Conservation (phyloP, 306 rosid species). For the Vigna hirtella region DNA sequence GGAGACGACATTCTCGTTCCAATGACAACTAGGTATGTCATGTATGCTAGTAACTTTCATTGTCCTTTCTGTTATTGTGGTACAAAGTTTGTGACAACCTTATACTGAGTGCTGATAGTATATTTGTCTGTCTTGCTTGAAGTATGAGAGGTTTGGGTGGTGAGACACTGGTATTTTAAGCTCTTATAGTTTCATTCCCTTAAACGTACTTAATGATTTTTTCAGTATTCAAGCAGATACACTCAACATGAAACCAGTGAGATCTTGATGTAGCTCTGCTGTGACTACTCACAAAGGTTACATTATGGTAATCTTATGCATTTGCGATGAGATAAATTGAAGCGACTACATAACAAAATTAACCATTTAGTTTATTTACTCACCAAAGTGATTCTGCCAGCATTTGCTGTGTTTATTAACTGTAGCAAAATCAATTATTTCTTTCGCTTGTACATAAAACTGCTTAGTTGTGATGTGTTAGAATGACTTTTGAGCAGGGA, state of each 20-base stretch:
- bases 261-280: slow-evolving; percentile 26
- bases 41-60: slow-evolving; percentile 19
- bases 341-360: no score
- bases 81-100: background rate
- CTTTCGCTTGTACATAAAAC: slow-evolving; percentile 8
- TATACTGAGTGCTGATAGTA: background rate
- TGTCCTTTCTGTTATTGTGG: slow-evolving; percentile 22
- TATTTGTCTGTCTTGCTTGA: background rate
- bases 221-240: slow-evolving; percentile 34
- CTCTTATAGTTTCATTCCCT: background rate
- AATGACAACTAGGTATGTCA: slow-evolving; percentile 73
- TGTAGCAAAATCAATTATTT: background rate
- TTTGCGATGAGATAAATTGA: no score
- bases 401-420: slow-evolving; percentile 4
- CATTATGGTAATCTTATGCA: slow-evolving; percentile 47
- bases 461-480: background rate
- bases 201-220: background rate
- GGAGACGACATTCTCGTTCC: slow-evolving; percentile 75
- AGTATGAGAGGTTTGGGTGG: slow-evolving; percentile 9
- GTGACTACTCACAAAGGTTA: slow-evolving; percentile 31
- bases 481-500: background rate
- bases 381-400: slow-evolving; percentile 25
- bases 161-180: background rate
- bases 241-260: slow-evolving; percentile 33
- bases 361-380: background rate